Percentiles rank a stretch among this genome's conserved stretches.
phyloP scores from a whole-genome alignment of 2,329 filamentous ascomycete genomes.

The Xylariaceae sp. region DNA sequence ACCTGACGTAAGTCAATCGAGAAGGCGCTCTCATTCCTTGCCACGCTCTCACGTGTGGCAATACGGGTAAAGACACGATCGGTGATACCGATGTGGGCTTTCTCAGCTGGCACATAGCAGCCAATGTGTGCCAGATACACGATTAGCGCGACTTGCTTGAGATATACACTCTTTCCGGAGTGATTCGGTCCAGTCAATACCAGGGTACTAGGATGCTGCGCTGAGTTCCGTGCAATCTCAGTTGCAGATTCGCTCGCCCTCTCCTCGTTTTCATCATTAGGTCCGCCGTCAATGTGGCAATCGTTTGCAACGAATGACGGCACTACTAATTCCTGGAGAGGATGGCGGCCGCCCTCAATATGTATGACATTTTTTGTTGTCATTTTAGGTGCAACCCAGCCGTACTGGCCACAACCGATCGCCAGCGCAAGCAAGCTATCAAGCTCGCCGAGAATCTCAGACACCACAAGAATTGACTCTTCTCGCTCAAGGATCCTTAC shows the following conservation, averaged over 20 bases:
- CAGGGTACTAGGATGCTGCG: constrained; percentile 64
- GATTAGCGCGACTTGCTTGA: constrained; percentile 90
- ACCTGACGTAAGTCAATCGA: constrained; percentile 86
- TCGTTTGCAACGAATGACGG: constrained; percentile 82
- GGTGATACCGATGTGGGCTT: constrained; percentile 79
- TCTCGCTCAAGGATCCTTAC: constrained; percentile 72
- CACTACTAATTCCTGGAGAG: constrained; percentile 83
- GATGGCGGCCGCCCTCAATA: constrained; percentile 80
- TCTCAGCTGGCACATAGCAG: constrained; percentile 83
- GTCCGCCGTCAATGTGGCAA: constrained; percentile 68
- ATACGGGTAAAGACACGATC: constrained; percentile 92
- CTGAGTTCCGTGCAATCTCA: constrained; percentile 11
- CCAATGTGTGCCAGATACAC: constrained; percentile 92
- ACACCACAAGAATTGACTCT: constrained; percentile 66
- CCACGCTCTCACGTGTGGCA: constrained; percentile 68
- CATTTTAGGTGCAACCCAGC: constrained; percentile 70
- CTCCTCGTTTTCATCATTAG: constrained; percentile 34
- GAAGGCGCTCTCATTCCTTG: constrained; percentile 63
- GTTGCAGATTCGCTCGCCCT: constrained; percentile 2
- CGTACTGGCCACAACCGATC: constrained; percentile 73
- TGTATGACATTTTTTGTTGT: constrained; percentile 69
- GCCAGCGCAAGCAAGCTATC: constrained; percentile 84
- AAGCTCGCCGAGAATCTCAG: constrained; percentile 81
- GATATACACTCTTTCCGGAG: constrained; percentile 93
- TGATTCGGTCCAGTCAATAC: constrained; percentile 93